Evolutionary conservation across 768 basidiomycete species (phyloP), one percentile per base, ranked within the genome.

Genomic region (Pleurotus tuber-regium): DNA sequence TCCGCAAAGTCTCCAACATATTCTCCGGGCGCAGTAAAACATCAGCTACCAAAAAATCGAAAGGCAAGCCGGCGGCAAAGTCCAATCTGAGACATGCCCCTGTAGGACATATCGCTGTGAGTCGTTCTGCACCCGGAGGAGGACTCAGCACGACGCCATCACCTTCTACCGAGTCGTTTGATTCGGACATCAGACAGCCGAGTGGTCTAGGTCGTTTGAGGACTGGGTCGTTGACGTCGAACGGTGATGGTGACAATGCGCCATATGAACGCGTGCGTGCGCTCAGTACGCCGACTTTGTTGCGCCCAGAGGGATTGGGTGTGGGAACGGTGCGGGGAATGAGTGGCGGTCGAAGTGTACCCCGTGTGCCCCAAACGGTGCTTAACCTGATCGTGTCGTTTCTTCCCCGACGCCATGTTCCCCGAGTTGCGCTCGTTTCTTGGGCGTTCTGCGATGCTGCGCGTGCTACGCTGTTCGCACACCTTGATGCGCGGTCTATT

Each of bases 401-500:
- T 52, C 60, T 76, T 8, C 64, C 75, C 6, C 69, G 61, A 33
- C 50, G 54, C 5, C 41, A 50, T 3, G 56, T 71, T 19, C 62
- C 68, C 12, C 30, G 30, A n/a, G 54, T 64, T 50, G 70, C 72
- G 4, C 30, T 55, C 0, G 60, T 72, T 5, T 75, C 70, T 12
- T 62, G 61, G 3, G 51, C 58, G 19, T 75, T 74, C 48, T 64
- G 60, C 24, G 43, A 58, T 2, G 70, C 72, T 10, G 67, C 66
- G n/a, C 64, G 68, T 9, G 36, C 52, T 6, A 52, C 63, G 2
- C 54, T 76, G 4, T 77, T 76, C 54, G 51, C 52, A 19, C 58
- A 48, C 1, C 56, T 77, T 31, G 70, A 74, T 51, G 56, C 74
- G 10, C 62, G 69, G 7, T 55, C 56, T 3, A 58, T 76, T 12